These are phyloP conservation scores for Salix brachista DNA, from an alignment of 345 rosid genomes.

Conservation along the genomic window DNA sequence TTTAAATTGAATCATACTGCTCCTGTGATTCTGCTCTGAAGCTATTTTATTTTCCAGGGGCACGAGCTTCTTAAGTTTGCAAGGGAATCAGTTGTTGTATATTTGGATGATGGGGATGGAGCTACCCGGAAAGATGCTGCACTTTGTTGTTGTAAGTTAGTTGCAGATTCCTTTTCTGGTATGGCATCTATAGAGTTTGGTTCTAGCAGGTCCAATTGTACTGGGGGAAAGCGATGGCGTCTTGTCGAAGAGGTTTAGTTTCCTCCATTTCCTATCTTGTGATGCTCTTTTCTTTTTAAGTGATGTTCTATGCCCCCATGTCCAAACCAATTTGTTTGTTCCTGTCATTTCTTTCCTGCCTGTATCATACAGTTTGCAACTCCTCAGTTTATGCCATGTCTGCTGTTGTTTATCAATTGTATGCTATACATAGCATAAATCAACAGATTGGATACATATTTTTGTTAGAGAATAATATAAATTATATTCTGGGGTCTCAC, in stretches of 20 bases:
- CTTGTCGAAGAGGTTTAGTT: slow-evolving; percentile 82
- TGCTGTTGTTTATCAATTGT: background rate
- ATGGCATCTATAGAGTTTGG: slow-evolving; percentile 47
- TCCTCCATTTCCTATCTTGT: background rate
- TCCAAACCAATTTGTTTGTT: background rate
- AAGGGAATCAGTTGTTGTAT: slow-evolving; percentile 76
- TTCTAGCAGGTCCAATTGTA: slow-evolving; percentile 65
- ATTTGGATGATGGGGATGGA: slow-evolving; percentile 94
- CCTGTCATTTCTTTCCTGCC: background rate
- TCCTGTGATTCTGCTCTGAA: slow-evolving; percentile 16
- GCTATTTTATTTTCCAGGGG: slow-evolving; percentile 29
- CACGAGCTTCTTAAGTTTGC: slow-evolving; percentile 86
- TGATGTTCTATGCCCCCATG: background rate
- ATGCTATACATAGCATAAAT: background rate
- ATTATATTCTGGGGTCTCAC: no score
- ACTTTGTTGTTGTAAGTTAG: slow-evolving; percentile 82
- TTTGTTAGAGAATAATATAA: no score
- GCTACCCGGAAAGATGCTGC: slow-evolving; percentile 88
- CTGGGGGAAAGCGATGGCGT: slow-evolving; percentile 73
- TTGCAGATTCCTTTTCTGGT: slow-evolving; percentile 75
- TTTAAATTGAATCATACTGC: slow-evolving; percentile 1
- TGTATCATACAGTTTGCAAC: background rate
- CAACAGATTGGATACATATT: background rate
- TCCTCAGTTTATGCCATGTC: background rate
- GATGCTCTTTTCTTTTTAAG: background rate